Evolutionary conservation across 208 protist species (phyloP).

Genomic region (Leishmania turanica): DNA sequence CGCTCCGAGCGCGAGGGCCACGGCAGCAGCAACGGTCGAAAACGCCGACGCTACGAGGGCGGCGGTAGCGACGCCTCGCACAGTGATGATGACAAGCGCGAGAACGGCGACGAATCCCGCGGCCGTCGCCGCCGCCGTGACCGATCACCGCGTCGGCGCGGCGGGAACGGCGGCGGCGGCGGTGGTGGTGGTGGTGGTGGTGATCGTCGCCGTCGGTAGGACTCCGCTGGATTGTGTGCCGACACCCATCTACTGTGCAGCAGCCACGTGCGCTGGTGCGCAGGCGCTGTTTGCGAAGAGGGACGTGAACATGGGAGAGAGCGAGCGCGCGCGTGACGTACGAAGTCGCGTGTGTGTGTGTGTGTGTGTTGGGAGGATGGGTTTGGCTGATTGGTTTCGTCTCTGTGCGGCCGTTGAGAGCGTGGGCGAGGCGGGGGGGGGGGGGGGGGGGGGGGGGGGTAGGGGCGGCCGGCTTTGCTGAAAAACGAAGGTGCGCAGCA

Average conservation of each 20-base stretch:
- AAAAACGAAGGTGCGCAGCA: background rate
- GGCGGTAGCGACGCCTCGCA: constrained; percentile 1
- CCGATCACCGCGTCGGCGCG: constrained; percentile 1
- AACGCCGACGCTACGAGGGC: constrained; percentile 2
- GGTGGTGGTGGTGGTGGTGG: background rate
- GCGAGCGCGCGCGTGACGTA: too few relatives aligned
- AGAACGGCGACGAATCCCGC: background rate
- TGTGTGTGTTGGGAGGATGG: too few relatives aligned
- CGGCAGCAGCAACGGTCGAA: background rate
- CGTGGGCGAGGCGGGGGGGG: background rate
- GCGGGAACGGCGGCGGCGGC: background rate
- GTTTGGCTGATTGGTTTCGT: too few relatives aligned
- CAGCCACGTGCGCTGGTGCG: background rate
- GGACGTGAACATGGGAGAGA: too few relatives aligned
- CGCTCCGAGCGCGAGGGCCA: background rate
- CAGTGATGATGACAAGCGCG: constrained; percentile 7
- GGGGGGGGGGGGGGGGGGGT: background rate
- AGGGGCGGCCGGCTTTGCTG: background rate
- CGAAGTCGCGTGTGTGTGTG: too few relatives aligned
- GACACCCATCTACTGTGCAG: background rate
- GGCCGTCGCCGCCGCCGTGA: constrained; percentile 5
- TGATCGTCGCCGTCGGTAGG: background rate
- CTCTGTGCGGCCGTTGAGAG: background rate
- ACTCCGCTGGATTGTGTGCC: background rate
- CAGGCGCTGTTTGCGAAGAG: too few relatives aligned